Base-by-base conservation (phyloP, 2,329 filamentous ascomycete species). In the Talaromyces sp. region DNA sequence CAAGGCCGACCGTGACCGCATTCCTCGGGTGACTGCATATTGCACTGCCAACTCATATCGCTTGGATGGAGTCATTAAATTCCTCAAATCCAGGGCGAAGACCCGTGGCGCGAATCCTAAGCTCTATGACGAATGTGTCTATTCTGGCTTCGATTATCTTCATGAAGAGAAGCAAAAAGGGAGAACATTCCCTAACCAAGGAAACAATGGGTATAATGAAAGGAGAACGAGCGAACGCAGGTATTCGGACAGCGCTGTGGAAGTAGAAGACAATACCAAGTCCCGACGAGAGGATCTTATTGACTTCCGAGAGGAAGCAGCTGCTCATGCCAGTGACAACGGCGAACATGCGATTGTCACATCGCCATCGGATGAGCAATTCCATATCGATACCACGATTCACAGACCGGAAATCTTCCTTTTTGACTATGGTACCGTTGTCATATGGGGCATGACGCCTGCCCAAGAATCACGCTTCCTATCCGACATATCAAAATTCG, bases 381-480 rank as follows among this genome's bases (percentile, higher is more conserved):
- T 84, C 4, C 90, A 96, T 69, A 90, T 97, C 57, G 91, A 97
- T 68, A 96, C 84, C 2, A 83, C 88, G 43, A 88, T 97, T 3
- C 91, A 97, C 72, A 96, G 89, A 1, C 92, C 94, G 0, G 94
- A 99, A 71, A 83, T 97, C 2, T 99, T 99, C 70, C 80, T 99
- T 11, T 99, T 97, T 67, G 90, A 97, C 69, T 99, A 99, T 68
- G 94, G 94, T 54, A 96, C 96, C 2, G 90, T 97, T 4, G 94
- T 99, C 13, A 91, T 97, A 70, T 99, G 94, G 94, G 94, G 94
- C 62, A 97, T 99, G 94, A 88, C 89, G 0, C 80, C 89, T n/a
- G 81, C 84, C 27, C 89, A 99, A 64, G 94, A 99, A 76, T 87
- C 90, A 61, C 85, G 89, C 35, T 96, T 99, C 68, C 78, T 99